These are phyloP conservation scores for Heterobasidion irregulare DNA, from an alignment of 1,284 basidiomycete genomes.

Conservation along the genomic window DNA sequence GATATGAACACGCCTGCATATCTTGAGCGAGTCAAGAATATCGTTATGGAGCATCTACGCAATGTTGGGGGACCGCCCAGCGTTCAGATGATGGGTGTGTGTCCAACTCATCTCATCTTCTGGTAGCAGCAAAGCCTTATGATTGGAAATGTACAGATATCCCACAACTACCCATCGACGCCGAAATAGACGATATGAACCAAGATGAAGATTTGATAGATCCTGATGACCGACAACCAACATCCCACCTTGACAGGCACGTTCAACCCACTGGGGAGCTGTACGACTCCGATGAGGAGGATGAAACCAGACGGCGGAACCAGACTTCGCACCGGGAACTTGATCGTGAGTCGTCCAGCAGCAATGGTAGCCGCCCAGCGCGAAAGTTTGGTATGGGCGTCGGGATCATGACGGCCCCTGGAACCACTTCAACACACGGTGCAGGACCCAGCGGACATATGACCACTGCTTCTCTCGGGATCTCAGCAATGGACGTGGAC, in stretches of 20 bases:
- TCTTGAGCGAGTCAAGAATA: constrained; percentile 86
- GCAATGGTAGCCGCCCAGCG: constrained; percentile 27
- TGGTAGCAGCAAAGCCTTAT: not conserved
- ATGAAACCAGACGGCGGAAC: constrained; percentile 69
- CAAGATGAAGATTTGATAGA: constrained; percentile 77
- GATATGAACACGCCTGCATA: constrained; percentile 94
- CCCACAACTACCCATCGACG: constrained; percentile 74
- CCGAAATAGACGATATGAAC: constrained; percentile 66
- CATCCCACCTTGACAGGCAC: constrained; percentile 62
- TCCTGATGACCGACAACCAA: constrained; percentile 66
- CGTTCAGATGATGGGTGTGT: constrained; percentile 78
- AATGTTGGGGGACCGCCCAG: constrained; percentile 83
- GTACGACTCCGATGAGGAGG: constrained; percentile 84
- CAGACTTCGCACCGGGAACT: constrained; percentile 46
- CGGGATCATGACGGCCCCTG: constrained; percentile 59
- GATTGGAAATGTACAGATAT: constrained; percentile 34
- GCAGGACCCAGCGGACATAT: constrained; percentile 67
- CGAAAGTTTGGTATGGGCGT: constrained; percentile 61
- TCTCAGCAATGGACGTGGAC: constrained; percentile 24
- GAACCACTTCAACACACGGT: constrained; percentile 47
- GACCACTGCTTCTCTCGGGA: constrained; percentile 29
- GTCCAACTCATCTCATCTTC: not conserved
- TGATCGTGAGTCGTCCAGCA: constrained; percentile 20
- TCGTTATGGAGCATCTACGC: constrained; percentile 87
- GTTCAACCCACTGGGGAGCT: constrained; percentile 75